phyloP scores from a whole-genome alignment of 345 rosid species.

The Limnanthes douglasii region DNA sequence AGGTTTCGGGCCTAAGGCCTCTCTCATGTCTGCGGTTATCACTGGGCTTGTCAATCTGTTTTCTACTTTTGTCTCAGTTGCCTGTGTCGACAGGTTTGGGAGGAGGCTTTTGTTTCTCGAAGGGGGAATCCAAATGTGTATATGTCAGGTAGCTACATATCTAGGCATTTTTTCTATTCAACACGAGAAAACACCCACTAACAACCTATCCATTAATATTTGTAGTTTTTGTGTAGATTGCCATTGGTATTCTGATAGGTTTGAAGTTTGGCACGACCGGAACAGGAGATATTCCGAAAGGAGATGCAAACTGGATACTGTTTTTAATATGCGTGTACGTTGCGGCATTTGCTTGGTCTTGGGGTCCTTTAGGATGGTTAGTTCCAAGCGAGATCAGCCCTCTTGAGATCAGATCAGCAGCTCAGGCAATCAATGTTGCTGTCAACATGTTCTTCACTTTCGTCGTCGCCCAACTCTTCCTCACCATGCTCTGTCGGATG shows the following conservation, averaged over 20 bases:
- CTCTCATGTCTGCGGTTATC: slow-evolving; percentile 58
- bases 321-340: slow-evolving; percentile 26
- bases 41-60: slow-evolving; percentile 49
- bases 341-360: slow-evolving; percentile 49
- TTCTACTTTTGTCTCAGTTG: slow-evolving; percentile 43
- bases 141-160: slow-evolving; percentile 61
- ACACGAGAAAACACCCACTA: background rate
- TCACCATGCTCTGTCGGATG: slow-evolving; percentile 33
- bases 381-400: slow-evolving; percentile 60
- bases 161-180: too few relatives aligned
- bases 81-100: slow-evolving; percentile 42
- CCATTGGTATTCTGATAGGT: slow-evolving; percentile 24
- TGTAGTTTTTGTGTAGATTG: slow-evolving; percentile 12
- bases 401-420: slow-evolving; percentile 47
- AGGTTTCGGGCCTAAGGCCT: slow-evolving; percentile 54
- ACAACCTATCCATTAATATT: slow-evolving; percentile 1
- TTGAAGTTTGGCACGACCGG: slow-evolving; percentile 38
- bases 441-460: slow-evolving; percentile 52
- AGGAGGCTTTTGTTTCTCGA: slow-evolving; percentile 52
- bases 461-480: slow-evolving; percentile 43
- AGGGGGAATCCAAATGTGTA: slow-evolving; percentile 62
- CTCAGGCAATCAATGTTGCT: slow-evolving; percentile 31
- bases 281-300: slow-evolving; percentile 12
- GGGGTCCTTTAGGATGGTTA: slow-evolving; percentile 65
- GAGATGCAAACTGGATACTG: slow-evolving; percentile 21